Evolutionary conservation across 208 protist genomes (phyloP), one percentile per base, ranked within the genome.

Genomic region (Leishmania arabica): DNA sequence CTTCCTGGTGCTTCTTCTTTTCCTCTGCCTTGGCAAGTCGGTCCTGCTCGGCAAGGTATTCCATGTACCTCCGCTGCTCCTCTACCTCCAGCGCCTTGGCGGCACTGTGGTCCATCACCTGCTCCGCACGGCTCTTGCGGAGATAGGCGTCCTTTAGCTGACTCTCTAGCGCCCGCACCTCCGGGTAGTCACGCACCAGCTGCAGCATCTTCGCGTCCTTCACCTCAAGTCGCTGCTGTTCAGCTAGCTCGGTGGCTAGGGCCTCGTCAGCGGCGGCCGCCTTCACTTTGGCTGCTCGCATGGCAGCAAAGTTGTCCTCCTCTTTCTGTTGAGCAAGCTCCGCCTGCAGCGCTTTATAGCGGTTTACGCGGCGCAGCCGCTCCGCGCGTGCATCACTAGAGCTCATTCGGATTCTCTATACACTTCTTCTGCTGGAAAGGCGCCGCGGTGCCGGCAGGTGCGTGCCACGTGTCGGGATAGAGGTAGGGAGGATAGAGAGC

Each of bases 151-250:
- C 86, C 75, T 92, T 92, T 54, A 98, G 83, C 81, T 86, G 80
- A 60, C 85, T 66, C 80, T 96, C 89, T 58, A 98, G 80, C 47
- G 94, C 85, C n/a, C 93, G 92, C 62, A 98, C 86, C 81, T 96
- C 91, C 1, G 93, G 93, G 69, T 89, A 92, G n/a, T 92, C 82
- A 31, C 91, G 86, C 19, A 91, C 93, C 5, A 96, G 86, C 84
- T 97, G 95, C 34, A 97, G 83, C 93, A 96, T 98, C 85, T 98
- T 98, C n/a, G 84, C 86, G 70, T 97, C 93, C 74, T 90, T 86
- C 40, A 95, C 13, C 64, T 96, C 91, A 8, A 86, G 83, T 9
- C 88, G 79, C 82, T 98, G 92, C 83, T 94, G 81, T 79, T 97
- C 89, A 17, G 91, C 88, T 51, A 98, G 84, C 80, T 94, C 93